Base-by-base conservation (phyloP, 176 grass and related monocot species). In the Rhipidocladum racemiflorum region DNA sequence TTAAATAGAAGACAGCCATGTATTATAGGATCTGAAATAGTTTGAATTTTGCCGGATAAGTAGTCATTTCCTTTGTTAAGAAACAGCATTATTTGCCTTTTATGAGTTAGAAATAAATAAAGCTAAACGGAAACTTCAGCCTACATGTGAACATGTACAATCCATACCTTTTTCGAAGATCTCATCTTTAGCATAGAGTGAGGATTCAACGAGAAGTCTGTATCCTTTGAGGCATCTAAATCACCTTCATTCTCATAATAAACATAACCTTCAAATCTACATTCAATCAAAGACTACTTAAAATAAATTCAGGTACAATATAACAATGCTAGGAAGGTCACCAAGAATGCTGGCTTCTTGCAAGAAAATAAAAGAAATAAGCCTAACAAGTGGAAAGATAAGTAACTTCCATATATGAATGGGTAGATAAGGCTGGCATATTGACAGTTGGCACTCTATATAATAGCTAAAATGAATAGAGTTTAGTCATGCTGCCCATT, bases 231-330 rank as follows among this genome's bases (percentile, higher is more conserved):
- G 81, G 45, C 27, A 65, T 75, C 45, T 25, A 12, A 20, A 56
- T 15, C 60, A 23, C 39, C 78, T 35, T 57, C 48, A 77, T 85
- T 46, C 36, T 64, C 78, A 63, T 85, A 72, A 65, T 85, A 85
- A 72, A 81, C 34, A 70, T 72, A 89, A 61, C 46, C 12, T 77
- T 72, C 83, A 72, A 54, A 7, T 65, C 88, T 89, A 65, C 43
- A 72, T 54, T 76, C 76, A 56, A 45, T 48, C 39, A 81, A 81
- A 83, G 35, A 3, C 32, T 23, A 71, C 40, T 65, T 29, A 30
- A 76, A 75, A 85, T 9, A 63, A 48, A 63, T 76, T 61, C 25
- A 76, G 62, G 34, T n/a, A 42, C 2, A 60, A 5, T 30, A 74
- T 50, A 70, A 18, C 9, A 56, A 46, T 56, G 50, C 20, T 44